Base-by-base conservation (phyloP, 2,329 filamentous ascomycete species). In the Pseudocercospora musae region DNA sequence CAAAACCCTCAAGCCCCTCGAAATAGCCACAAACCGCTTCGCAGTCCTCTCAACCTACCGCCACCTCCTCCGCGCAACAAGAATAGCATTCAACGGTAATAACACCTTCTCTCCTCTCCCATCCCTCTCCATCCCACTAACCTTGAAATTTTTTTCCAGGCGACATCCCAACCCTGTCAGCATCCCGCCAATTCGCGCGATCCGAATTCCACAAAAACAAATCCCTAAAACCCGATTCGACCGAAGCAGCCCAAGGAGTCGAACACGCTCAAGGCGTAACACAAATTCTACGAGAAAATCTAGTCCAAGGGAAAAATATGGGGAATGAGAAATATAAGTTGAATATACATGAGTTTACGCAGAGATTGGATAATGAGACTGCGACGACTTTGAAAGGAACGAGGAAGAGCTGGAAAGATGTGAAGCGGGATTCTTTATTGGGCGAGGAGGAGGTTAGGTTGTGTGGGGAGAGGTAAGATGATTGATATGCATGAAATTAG, bases 301-400 rank as follows among this genome's bases (percentile, higher is more conserved):
- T 99, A 2, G 93, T 99, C 3, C 95, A 99, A 76, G 95, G 94
- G 6, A 70, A 60, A 59, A 56, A 66, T 42, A 59, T 52, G 61
- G 68, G 64, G 11, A 63, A 59, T 4, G 67, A 74, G 33, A 66
- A 72, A 40, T 70, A 68, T 69, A 97, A 89, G 74, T 79, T 98
- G 61, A 85, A 89, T 57, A 97, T 99, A 78, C 95, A 98, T 76
- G 85, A 96, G 64, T 81, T 96, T 68, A 99, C 89, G 29, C 94
- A 99, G 77, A 84, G 91, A 68, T 92, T 95, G 58, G 90, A 98
- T 78, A 99, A 99, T 74, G 92, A 97, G 70, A 91, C 89, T 33
- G 86, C 97, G 71, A 96, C 93, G 78, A 81, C 86, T 57, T 82
- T 83, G 63, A 78, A 74, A 65, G 72, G 73, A 20, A 76, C 73